Evolutionary conservation across 768 basidiomycete species (phyloP).

Genomic region (Cytidiella melzeri): DNA sequence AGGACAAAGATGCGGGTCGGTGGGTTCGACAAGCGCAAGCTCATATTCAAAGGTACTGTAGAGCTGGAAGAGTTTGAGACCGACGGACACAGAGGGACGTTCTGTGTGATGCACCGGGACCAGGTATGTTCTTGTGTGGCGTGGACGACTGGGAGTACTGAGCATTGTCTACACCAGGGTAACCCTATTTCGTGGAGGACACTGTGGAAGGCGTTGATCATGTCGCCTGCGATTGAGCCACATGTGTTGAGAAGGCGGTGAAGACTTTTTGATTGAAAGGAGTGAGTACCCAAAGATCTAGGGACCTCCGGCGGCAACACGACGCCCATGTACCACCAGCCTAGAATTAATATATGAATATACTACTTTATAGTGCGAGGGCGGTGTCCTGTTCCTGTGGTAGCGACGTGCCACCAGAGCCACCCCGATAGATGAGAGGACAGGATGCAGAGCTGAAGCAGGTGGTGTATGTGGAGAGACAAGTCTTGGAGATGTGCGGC

Average conservation of each 20-base stretch:
- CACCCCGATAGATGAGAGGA: too few species aligned
- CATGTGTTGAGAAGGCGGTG: constrained; percentile 37
- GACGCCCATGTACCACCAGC: neutral
- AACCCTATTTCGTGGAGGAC: constrained; percentile 75
- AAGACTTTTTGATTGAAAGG: neutral
- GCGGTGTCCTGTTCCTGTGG: too few species aligned
- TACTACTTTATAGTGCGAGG: too few species aligned
- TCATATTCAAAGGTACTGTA: constrained; percentile 69
- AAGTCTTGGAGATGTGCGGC: too few species aligned
- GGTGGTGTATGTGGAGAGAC: too few species aligned
- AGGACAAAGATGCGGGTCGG: constrained; percentile 48
- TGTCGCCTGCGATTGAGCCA: constrained; percentile 45
- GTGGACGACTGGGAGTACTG: neutral
- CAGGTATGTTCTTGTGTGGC: constrained; percentile 38
- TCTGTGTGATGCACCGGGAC: constrained; percentile 67
- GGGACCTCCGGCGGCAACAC: neutral
- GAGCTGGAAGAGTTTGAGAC: constrained; percentile 58
- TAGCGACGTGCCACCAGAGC: too few species aligned
- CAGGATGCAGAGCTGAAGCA: too few species aligned
- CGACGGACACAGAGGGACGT: constrained; percentile 46
- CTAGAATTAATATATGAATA: too few species aligned
- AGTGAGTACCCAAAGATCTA: too few species aligned
- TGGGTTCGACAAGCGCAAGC: constrained; percentile 57
- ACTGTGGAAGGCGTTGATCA: constrained; percentile 63
- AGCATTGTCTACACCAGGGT: constrained; percentile 37